Evolutionary conservation across 192 early-diverging fungal species (phyloP).

Genomic region (Bifiguratus adelaidae): DNA sequence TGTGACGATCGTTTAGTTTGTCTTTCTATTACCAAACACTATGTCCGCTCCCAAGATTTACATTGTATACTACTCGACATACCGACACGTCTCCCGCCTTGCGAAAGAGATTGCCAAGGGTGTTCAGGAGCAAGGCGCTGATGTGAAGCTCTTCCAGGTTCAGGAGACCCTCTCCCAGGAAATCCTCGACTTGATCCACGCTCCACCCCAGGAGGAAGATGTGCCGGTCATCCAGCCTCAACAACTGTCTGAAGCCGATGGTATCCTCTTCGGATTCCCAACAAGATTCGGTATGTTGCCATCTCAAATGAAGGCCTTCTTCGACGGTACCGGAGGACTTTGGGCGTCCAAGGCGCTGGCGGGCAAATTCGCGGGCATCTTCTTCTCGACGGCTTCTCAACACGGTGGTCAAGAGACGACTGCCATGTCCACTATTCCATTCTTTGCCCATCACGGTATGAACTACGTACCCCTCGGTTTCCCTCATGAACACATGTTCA

Average conservation of each 20-base stretch:
- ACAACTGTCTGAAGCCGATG: slow-evolving; percentile 34
- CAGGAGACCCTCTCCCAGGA: slow-evolving; percentile 48
- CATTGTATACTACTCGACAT: slow-evolving; percentile 58
- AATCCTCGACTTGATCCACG: slow-evolving; percentile 42
- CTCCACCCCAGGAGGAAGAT: slow-evolving; percentile 21
- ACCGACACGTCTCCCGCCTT: slow-evolving; percentile 63
- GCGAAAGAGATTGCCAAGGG: slow-evolving; percentile 54
- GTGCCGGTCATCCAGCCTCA: slow-evolving; percentile 26
- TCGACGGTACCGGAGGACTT: slow-evolving; percentile 15
- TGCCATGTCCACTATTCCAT: slow-evolving; percentile 48
- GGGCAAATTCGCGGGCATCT: slow-evolving; percentile 63
- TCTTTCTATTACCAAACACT: too few species aligned
- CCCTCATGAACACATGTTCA: too few species aligned
- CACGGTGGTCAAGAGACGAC: slow-evolving; percentile 78
- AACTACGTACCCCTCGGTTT: slow-evolving; percentile 68
- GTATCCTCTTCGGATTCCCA: slow-evolving; percentile 43
- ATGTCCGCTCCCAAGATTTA: slow-evolving; percentile 48
- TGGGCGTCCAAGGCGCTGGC: slow-evolving; percentile 42
- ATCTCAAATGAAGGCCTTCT: slow-evolving; percentile 63
- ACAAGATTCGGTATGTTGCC: slow-evolving; percentile 61
- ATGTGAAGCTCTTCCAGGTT: slow-evolving; percentile 34
- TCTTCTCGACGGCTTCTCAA: slow-evolving; percentile 65
- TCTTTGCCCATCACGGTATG: slow-evolving; percentile 72
- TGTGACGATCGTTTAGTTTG: too few species aligned
- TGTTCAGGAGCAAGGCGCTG: slow-evolving; percentile 28